Percentiles rank a stretch among this genome's conserved stretches.
phyloP scores from a whole-genome alignment of 2,329 filamentous ascomycete genomes.

The Thelonectria blattea region DNA sequence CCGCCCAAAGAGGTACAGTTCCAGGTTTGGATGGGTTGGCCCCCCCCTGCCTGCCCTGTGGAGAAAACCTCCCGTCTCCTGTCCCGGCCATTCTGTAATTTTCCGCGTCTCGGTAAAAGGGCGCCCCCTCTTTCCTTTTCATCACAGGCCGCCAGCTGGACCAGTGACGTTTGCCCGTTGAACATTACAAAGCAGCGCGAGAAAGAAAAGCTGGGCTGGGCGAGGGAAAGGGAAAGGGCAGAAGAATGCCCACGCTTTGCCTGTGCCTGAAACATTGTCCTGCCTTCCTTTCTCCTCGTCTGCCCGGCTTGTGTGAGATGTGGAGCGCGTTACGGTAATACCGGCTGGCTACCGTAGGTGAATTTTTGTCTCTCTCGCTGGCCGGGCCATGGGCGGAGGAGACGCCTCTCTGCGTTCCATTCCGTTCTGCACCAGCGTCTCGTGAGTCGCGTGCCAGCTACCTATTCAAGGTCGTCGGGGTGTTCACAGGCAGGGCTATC shows the following conservation, averaged over 20 bases:
- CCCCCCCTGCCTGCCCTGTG: too few relatives aligned
- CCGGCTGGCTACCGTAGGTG: too few relatives aligned
- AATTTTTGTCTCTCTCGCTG: too few relatives aligned
- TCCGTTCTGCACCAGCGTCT: too few relatives aligned
- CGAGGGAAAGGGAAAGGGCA: not conserved
- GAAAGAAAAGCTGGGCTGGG: not conserved
- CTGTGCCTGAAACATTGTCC: constrained; percentile 18
- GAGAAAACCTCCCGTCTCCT: too few relatives aligned
- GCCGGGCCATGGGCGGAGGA: too few relatives aligned
- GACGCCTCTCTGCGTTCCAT: too few relatives aligned
- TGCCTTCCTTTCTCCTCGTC: not conserved
- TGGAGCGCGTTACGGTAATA: constrained; percentile 8
- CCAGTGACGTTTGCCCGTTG: constrained; percentile 6
- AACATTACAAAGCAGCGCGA: constrained; percentile 17
- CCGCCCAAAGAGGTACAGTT: constrained; percentile 7
- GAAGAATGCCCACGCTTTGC: constrained; percentile 6
- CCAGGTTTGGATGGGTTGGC: not conserved
- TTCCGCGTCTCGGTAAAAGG: constrained; percentile 6
- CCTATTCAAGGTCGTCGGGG: too few relatives aligned
- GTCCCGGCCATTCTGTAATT: constrained; percentile 4
- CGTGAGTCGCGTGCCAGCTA: too few relatives aligned
- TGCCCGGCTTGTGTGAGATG: not conserved
- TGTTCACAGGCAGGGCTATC: too few relatives aligned
- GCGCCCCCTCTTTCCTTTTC: constrained; percentile 2
- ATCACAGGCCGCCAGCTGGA: constrained; percentile 5